Conservation (phyloP, 208 protist genomes). For the Phytomonas francai region DNA sequence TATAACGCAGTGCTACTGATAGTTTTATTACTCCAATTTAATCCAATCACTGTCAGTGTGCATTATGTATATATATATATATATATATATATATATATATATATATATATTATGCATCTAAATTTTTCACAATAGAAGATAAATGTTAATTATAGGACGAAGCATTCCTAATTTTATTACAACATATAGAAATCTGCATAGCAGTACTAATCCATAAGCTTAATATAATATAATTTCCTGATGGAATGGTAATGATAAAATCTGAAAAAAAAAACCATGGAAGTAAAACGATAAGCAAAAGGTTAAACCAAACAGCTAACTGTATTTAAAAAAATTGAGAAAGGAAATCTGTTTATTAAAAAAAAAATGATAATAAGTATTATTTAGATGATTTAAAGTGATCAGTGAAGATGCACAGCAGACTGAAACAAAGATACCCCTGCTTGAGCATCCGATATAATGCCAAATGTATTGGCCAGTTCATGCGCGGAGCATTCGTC, state of each 20-base stretch:
- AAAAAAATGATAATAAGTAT: not conserved
- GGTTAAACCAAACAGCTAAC: not conserved
- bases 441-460: conserved; percentile 51
- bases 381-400: not conserved
- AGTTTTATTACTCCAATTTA: not conserved
- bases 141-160: not conserved
- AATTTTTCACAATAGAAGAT: not conserved
- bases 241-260: not conserved
- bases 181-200: not conserved
- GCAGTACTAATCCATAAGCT: not conserved
- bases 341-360: not conserved
- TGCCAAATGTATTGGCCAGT: conserved; percentile 42
- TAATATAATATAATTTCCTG: not conserved
- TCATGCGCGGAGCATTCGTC: conserved; percentile 37
- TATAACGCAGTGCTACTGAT: not conserved
- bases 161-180: not conserved
- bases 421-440: conserved; percentile 42
- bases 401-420: conserved; percentile 26
- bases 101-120: not conserved
- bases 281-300: conserved; percentile 4
- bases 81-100: conserved; percentile 1
- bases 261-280: not conserved
- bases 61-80: conserved; percentile 5
- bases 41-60: not conserved
- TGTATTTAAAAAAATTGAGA: not conserved